Conservation (phyloP, 148 eudicot species). For the Amaranthus hypochondriacus region DNA sequence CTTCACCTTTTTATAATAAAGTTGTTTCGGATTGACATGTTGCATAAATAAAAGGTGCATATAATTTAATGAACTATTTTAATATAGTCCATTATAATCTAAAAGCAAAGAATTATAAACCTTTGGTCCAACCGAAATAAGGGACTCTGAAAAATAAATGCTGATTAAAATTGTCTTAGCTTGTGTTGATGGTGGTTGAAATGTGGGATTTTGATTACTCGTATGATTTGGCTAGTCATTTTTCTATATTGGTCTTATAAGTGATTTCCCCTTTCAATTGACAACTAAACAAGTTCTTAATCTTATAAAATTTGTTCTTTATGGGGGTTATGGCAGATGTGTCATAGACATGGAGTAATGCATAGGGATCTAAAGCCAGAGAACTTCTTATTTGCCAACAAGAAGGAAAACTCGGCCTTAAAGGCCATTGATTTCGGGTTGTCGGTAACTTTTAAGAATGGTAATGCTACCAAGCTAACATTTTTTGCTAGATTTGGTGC, state of each 20-base stretch:
- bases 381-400: slow-evolving; percentile 59
- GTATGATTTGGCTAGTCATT: neutral
- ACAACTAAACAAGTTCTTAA: neutral
- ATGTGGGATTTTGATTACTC: slow-evolving; percentile 1
- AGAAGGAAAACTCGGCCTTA: slow-evolving; percentile 49
- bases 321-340: slow-evolving; percentile 27
- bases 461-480: slow-evolving; percentile 23
- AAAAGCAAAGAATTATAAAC: no score
- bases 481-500: neutral
- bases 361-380: slow-evolving; percentile 65
- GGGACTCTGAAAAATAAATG: neutral
- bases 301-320: neutral
- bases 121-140: neutral
- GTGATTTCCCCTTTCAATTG: no score
- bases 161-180: neutral
- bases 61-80: no score
- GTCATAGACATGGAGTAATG: slow-evolving; percentile 57
- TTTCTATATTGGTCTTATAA: no score
- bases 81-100: no score
- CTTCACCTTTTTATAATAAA: no score
- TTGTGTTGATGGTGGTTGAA: neutral
- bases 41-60: no score
- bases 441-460: slow-evolving; percentile 55
- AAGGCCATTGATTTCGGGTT: slow-evolving; percentile 65
- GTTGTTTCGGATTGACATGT: no score